phyloP scores from a whole-genome alignment of 805 yeast genomes.

The Pichia thaimueangensis region DNA sequence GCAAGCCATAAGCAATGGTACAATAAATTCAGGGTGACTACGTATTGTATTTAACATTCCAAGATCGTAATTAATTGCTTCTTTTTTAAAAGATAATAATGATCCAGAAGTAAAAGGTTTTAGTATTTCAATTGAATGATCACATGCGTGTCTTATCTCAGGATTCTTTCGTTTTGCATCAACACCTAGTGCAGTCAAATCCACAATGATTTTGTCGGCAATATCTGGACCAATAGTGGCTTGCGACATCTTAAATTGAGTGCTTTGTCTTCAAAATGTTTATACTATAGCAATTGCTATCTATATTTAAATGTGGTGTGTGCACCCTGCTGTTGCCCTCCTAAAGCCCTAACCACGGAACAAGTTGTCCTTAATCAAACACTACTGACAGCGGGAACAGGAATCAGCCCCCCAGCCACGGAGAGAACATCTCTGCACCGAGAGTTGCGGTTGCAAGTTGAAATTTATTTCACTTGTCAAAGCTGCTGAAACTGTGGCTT shows the following conservation, averaged over 20 bases:
- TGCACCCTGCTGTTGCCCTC: too few species aligned
- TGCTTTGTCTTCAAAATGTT: not conserved
- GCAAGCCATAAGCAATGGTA: slow-evolving; percentile 70
- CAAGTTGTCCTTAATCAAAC: too few species aligned
- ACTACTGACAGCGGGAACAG: too few species aligned
- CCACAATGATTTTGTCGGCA: slow-evolving; percentile 30
- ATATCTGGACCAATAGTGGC: not conserved
- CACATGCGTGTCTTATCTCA: slow-evolving; percentile 57
- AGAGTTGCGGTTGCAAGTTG: too few species aligned
- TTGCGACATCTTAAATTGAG: slow-evolving; percentile 1
- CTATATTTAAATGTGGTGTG: too few species aligned
- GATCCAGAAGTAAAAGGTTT: slow-evolving; percentile 22
- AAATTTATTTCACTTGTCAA: too few species aligned
- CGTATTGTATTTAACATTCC: not conserved
- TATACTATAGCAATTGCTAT: too few species aligned
- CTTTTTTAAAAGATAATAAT: not conserved
- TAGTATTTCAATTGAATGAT: slow-evolving; percentile 43
- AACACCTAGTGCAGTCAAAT: slow-evolving; percentile 51
- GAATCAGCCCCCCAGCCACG: too few species aligned
- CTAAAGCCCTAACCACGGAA: too few species aligned
- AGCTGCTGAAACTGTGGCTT: too few species aligned
- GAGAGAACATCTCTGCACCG: too few species aligned
- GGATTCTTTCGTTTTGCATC: slow-evolving; percentile 68
- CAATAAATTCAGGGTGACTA: slow-evolving; percentile 44
- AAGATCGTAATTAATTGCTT: too few species aligned